Base-by-base conservation (phyloP, 2,329 filamentous ascomycete species). In the Curvularia eragrostidis region DNA sequence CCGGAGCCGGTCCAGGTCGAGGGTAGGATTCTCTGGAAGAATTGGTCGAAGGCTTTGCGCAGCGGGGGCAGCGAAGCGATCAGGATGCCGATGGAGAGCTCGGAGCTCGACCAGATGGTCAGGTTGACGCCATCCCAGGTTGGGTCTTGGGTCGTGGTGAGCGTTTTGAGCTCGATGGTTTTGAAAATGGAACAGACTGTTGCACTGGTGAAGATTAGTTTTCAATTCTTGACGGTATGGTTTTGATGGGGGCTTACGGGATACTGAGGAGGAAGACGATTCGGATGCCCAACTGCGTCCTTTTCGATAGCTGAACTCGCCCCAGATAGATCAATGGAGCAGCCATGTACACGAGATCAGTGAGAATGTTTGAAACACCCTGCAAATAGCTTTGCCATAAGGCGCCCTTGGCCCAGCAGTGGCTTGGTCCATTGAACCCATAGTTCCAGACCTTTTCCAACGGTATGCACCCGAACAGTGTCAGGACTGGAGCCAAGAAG, bases 171-270 rank as follows among this genome's bases (percentile, higher is more conserved):
- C 48, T 72, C 65, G 26, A 68, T 58, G 5, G 65, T 67, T 34
- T 73, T 73, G 62, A 73, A 71, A 3, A 71, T 64, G 9, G 67
- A 69, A 49, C 68, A 71, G 18, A 72, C 59, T 1, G 67, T 72
- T 5, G 65, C 69, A 8, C 70, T 71, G 28, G 18, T 8, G 10
- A 21, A 15, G 32, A 18, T 56, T 43, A 59, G 50, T 19, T 1
- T 15, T 23, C 23, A n/a, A 6, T 30, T 30, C 9, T 15, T 13
- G 32, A 9, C 24, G 13, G 9, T 44, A 18, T 12, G 36, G 13
- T 9, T n/a, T 19, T 10, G 26, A 13, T 24, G 8, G 12, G 34
- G 0, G 59, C 71, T 61, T 62, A 72, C 71, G 68, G 59, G 10
- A 74, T 59, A 59, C 69, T 66, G 23, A 74, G 58, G 8, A 72